Evolutionary conservation across 2,329 filamentous ascomycete genomes (phyloP).

Genomic region (Scedosporium minutisporum): DNA sequence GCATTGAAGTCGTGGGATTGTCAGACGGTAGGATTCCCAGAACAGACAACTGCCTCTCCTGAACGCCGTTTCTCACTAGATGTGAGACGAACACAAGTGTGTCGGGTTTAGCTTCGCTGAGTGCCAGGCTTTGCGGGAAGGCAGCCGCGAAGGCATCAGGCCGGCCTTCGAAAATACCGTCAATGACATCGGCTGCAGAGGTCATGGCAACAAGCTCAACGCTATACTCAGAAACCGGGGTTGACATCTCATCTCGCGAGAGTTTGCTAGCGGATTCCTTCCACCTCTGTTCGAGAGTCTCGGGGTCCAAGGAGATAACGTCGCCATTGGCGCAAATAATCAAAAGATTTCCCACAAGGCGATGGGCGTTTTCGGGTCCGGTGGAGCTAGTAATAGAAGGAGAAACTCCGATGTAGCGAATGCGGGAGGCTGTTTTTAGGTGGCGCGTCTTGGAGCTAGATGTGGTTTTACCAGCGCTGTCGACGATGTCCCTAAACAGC

Average conservation of each 20-base stretch:
- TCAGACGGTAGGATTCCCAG: slow-evolving; percentile 17
- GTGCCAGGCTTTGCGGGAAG: slow-evolving; percentile 7
- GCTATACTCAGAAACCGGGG: slow-evolving; percentile 24
- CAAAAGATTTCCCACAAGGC: slow-evolving; percentile 28
- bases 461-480: slow-evolving; percentile 39
- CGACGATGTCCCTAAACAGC: slow-evolving; percentile 48
- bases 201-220: slow-evolving; percentile 41
- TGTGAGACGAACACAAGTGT: slow-evolving; percentile 35
- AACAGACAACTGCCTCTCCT: slow-evolving; percentile 22
- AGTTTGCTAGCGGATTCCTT: slow-evolving; percentile 31
- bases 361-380: neutral
- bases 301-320: slow-evolving; percentile 49
- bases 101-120: slow-evolving; percentile 30
- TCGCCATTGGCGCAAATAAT: slow-evolving; percentile 52
- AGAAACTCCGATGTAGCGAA: slow-evolving; percentile 3
- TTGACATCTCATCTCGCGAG: slow-evolving; percentile 28
- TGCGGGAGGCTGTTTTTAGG: slow-evolving; percentile 10
- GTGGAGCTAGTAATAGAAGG: neutral
- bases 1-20: slow-evolving; percentile 16
- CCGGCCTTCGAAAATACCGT: slow-evolving; percentile 46
- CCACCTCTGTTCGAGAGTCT: slow-evolving; percentile 40
- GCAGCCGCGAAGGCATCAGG: slow-evolving; percentile 25
- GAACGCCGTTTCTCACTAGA: slow-evolving; percentile 11
- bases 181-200: slow-evolving; percentile 36
- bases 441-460: slow-evolving; percentile 34